Evolutionary conservation across 2,329 filamentous ascomycete genomes (phyloP).

Genomic region (Colletotrichum camelliae): DNA sequence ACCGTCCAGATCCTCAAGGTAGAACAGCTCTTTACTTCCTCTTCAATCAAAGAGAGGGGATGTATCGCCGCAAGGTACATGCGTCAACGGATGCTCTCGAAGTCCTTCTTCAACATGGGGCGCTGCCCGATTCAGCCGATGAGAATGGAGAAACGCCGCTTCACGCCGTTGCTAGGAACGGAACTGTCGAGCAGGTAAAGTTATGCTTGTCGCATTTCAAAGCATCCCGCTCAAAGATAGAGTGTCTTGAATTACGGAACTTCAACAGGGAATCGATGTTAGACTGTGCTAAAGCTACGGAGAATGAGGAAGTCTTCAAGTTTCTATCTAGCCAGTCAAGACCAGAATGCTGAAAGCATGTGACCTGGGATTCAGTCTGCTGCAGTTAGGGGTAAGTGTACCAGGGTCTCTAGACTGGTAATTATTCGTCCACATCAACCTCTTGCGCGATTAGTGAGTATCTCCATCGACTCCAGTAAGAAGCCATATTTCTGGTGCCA

Average conservation of each 20-base stretch:
- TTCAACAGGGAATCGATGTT: neutral
- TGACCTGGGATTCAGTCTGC: neutral
- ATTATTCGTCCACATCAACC: neutral
- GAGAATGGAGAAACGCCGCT: neutral
- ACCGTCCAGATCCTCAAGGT: neutral
- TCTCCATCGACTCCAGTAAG: neutral
- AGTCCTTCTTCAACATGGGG: neutral
- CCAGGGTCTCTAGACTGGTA: neutral
- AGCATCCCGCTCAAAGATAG: neutral
- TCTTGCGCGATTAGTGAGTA: neutral
- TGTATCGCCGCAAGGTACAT: neutral
- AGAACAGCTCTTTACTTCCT: neutral
- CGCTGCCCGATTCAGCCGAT: neutral
- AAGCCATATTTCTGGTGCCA: neutral
- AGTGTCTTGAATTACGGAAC: neutral
- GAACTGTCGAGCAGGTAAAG: neutral
- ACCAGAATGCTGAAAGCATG: neutral
- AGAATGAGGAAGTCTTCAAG: neutral
- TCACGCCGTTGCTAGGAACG: neutral
- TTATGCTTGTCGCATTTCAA: neutral
- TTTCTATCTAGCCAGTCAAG: neutral
- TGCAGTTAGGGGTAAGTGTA: neutral
- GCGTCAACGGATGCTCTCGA: neutral
- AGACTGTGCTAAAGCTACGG: neutral
- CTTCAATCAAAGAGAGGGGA: neutral